A percentile compares a stretch with the other conserved stretches of the same genome.
Evolutionary conservation across 1,139 yeast species (phyloP).

Genomic region (Groenewaldozyma auringiensis): DNA sequence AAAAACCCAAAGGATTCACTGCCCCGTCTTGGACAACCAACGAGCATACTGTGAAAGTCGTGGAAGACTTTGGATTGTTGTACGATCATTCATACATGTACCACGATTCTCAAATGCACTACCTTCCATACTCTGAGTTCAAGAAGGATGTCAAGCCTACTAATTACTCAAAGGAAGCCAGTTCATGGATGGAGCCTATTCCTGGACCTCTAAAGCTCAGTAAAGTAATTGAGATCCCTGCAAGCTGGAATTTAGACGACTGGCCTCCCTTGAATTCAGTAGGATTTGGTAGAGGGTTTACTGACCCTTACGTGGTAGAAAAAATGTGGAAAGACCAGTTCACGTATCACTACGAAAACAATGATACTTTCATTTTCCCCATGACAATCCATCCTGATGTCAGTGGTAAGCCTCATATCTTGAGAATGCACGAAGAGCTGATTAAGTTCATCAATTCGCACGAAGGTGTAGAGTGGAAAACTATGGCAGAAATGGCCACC

Average conservation of each 20-base stretch:
- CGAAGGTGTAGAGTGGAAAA: slow-evolving; percentile 27
- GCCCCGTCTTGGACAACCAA: slow-evolving; percentile 9
- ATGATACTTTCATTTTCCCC: slow-evolving; percentile 25
- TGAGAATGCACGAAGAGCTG: slow-evolving; percentile 24
- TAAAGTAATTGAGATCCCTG: slow-evolving; percentile 8
- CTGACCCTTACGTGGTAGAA: slow-evolving; percentile 4
- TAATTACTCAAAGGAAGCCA: slow-evolving; percentile 7
- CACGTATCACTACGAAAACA: slow-evolving; percentile 15
- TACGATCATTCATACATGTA: slow-evolving; percentile 11
- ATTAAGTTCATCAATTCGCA: slow-evolving; percentile 25
- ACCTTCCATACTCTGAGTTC: slow-evolving; percentile 2
- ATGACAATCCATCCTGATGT: slow-evolving; percentile 26
- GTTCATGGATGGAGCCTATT: slow-evolving; percentile 10
- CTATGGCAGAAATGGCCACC: slow-evolving; percentile 26
- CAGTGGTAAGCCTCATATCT: slow-evolving; percentile 22
- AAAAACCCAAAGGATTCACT: slow-evolving; percentile 6
- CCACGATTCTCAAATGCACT: slow-evolving; percentile 10
- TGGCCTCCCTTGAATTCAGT: slow-evolving; percentile 10
- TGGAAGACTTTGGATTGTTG: slow-evolving; percentile 9
- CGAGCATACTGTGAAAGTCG: slow-evolving; percentile 5
- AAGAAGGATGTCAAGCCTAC: too few relatives aligned
- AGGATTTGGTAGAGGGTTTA: slow-evolving; percentile 5
- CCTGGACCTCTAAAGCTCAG: background rate
- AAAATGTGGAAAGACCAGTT: slow-evolving; percentile 11
- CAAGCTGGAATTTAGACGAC: slow-evolving; percentile 10